These are phyloP conservation scores for Furculomyces boomerangus DNA, from an alignment of 371 early-diverging fungal species.

Conservation along the genomic window DNA sequence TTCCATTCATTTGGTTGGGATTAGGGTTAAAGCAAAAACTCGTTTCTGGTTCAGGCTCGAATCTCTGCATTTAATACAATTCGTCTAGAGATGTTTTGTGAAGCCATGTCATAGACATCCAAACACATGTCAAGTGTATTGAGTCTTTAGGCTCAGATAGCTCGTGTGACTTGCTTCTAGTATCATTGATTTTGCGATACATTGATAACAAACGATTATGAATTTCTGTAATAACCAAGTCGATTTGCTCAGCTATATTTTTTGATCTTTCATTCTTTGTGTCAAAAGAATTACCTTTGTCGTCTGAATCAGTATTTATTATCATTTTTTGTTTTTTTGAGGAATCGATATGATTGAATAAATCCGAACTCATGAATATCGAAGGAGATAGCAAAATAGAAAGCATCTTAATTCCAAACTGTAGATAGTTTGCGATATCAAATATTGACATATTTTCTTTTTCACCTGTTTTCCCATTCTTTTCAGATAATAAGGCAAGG, in stretches of 20 bases:
- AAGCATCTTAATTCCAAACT: neutral
- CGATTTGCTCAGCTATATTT: neutral
- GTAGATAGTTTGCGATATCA: neutral
- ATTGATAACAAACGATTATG: neutral
- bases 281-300: neutral
- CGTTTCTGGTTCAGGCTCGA: no score
- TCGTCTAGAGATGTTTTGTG: no score
- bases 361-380: neutral
- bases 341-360: neutral
- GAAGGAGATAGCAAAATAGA: neutral
- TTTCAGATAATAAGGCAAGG: neutral
- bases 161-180: neutral
- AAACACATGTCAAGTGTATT: neutral
- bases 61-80: no score
- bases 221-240: neutral
- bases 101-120: neutral
- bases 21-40: no score
- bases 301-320: neutral
- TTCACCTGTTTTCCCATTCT: neutral
- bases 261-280: neutral
- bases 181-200: neutral
- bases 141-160: neutral
- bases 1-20: no score
- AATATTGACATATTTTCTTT: neutral
- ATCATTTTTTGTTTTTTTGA: neutral